Conservation (phyloP, 2,329 filamentous ascomycete genomes). For the Monilinia laxa region DNA sequence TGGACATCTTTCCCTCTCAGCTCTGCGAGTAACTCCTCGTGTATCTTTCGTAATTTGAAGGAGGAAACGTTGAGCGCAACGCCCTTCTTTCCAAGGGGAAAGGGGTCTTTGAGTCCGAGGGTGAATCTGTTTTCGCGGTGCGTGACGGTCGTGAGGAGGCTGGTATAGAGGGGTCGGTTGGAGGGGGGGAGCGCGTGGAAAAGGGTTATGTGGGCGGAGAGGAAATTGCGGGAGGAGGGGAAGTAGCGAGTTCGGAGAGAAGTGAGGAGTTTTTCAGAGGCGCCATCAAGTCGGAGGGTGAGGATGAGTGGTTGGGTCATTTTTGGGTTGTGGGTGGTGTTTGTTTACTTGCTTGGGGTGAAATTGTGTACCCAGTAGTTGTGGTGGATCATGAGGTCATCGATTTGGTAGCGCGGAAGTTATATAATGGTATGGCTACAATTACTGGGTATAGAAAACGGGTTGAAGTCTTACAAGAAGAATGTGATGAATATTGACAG, state of each 20-base stretch:
- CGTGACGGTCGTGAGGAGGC: not conserved
- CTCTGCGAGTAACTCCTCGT: not conserved
- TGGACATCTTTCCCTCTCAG: slow-evolving; percentile 2
- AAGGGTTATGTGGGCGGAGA: slow-evolving; percentile 24
- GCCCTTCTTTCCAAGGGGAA: slow-evolving; percentile 5
- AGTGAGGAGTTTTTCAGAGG: slow-evolving; percentile 19
- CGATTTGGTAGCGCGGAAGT: not conserved
- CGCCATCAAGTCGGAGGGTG: slow-evolving; percentile 20
- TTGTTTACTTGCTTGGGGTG: no score
- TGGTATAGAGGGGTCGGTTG: not conserved
- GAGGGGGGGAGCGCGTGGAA: slow-evolving; percentile 23
- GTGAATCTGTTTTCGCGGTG: slow-evolving; percentile 19
- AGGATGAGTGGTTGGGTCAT: slow-evolving; percentile 25
- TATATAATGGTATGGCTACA: no score
- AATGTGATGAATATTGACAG: no score
- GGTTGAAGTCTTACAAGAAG: no score
- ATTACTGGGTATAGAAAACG: no score
- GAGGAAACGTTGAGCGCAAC: slow-evolving; percentile 8
- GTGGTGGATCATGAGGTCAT: not conserved
- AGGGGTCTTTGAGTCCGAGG: slow-evolving; percentile 11
- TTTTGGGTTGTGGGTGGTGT: not conserved
- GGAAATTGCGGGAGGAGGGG: slow-evolving; percentile 18
- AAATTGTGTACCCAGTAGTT: not conserved
- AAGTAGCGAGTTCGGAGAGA: slow-evolving; percentile 18
- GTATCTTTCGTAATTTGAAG: not conserved